These are phyloP conservation scores for Prinsepia uniflora DNA, from an alignment of 306 rosid genomes.

Conservation along the genomic window DNA sequence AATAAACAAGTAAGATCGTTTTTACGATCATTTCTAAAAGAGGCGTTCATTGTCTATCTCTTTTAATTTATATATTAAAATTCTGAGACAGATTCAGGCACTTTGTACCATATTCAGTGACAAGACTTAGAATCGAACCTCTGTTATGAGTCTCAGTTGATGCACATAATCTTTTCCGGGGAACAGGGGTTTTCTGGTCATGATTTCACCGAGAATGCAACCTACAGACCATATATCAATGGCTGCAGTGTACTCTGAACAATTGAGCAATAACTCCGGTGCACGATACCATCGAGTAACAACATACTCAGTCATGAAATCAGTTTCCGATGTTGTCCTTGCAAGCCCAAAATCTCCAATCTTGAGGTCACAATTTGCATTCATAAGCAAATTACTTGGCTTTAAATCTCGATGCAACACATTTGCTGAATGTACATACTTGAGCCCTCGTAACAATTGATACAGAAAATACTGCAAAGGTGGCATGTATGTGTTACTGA, in stretches of 20 bases:
- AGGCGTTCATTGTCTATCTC: not conserved
- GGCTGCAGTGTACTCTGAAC: conserved; percentile 94
- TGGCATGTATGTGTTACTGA: conserved; percentile 26
- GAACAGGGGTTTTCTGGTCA: conserved; percentile 80
- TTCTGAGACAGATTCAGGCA: too few species aligned
- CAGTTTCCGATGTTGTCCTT: conserved; percentile 97
- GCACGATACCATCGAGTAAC: conserved; percentile 99
- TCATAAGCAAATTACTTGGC: conserved; percentile 89
- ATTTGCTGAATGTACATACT: conserved; percentile 83
- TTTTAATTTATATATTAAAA: too few species aligned
- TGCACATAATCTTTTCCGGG: conserved; percentile 96
- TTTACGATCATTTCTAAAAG: not conserved
- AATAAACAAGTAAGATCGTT: not conserved
- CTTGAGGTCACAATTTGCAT: conserved; percentile 96
- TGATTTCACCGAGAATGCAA: conserved; percentile 91
- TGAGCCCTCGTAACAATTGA: conserved; percentile 93
- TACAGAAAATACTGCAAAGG: conserved; percentile 81
- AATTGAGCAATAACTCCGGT: conserved; percentile 88
- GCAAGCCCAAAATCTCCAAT: conserved; percentile 98
- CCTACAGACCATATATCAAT: conserved; percentile 99
- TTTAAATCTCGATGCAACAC: conserved; percentile 95
- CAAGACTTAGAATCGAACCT: too few species aligned
- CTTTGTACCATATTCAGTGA: not conserved
- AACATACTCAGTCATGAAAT: conserved; percentile 97
- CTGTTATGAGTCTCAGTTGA: conserved; percentile 88